Conservation (phyloP, 2,329 filamentous ascomycete species). For the Cladosporium cucumerinum region DNA sequence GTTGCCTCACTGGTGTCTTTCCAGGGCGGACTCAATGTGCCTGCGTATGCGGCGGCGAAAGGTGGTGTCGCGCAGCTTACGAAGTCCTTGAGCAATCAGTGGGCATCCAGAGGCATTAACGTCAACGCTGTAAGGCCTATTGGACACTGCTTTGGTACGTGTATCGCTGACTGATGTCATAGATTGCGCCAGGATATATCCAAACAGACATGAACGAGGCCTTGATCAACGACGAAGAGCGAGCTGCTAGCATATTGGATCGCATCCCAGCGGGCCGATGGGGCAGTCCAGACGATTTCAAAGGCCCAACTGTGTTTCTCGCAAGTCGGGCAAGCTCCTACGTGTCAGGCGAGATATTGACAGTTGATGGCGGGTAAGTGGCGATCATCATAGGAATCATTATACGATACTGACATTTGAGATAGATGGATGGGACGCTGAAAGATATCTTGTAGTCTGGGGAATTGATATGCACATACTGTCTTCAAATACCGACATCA, state of each 20-base stretch:
- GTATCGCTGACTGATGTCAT: background rate
- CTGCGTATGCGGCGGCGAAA: constrained; percentile 82
- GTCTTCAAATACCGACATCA: too few species aligned
- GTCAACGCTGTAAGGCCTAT: constrained; percentile 62
- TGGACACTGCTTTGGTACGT: background rate
- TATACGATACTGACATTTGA: background rate
- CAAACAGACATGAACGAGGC: constrained; percentile 93
- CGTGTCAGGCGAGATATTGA: constrained; percentile 75
- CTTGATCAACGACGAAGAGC: constrained; percentile 66
- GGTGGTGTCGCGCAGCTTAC: constrained; percentile 81
- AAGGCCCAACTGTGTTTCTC: constrained; percentile 74
- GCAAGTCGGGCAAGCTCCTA: constrained; percentile 75
- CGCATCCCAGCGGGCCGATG: constrained; percentile 81
- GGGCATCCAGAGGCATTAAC: constrained; percentile 72
- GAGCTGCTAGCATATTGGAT: constrained; percentile 70
- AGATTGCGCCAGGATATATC: constrained; percentile 82
- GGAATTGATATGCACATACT: too few species aligned
- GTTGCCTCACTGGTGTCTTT: constrained; percentile 77
- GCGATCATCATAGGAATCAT: background rate
- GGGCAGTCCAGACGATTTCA: constrained; percentile 83
- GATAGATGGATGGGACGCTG: background rate
- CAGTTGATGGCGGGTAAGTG: constrained; percentile 74
- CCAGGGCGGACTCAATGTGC: constrained; percentile 84
- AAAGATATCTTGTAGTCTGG: background rate
- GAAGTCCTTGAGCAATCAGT: constrained; percentile 83